Conservation (phyloP, 2,329 filamentous ascomycete species). For the Plectosphaerella sp. region DNA sequence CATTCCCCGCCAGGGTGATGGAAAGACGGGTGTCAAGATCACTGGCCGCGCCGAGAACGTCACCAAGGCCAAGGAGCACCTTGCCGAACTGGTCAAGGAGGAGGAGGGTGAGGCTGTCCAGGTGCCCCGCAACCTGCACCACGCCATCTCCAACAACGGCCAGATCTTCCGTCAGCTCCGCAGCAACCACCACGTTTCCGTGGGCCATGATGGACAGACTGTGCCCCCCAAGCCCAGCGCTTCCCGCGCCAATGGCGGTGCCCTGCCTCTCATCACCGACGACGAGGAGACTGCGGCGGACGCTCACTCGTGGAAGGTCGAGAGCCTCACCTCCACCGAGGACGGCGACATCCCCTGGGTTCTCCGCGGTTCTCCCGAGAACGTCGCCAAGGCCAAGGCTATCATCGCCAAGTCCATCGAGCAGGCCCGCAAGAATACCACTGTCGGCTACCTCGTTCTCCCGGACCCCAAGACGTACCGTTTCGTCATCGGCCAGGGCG, state of each 20-base stretch:
- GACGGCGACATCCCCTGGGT: conserved; percentile 84
- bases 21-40: conserved; percentile 81
- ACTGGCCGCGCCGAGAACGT: conserved; percentile 75
- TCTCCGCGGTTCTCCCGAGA: conserved; percentile 73
- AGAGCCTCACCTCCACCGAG: conserved; percentile 58
- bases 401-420: conserved; percentile 69
- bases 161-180: conserved; percentile 89
- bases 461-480: conserved; percentile 87
- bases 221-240: conserved; percentile 64
- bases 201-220: conserved; percentile 82
- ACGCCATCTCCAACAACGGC: conserved; percentile 80
- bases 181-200: conserved; percentile 80
- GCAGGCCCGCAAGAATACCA: conserved; percentile 63
- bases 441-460: conserved; percentile 82
- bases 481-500: conserved; percentile 82
- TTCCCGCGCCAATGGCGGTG: conserved; percentile 52
- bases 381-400: conserved; percentile 75
- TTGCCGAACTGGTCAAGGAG: conserved; percentile 73
- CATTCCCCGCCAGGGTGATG: conserved; percentile 83
- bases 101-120: conserved; percentile 85
- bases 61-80: conserved; percentile 81
- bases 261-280: conserved; percentile 90
- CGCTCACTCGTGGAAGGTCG: conserved; percentile 77
- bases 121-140: conserved; percentile 78
- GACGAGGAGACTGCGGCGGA: conserved; percentile 62